A percentile compares a stretch with the other conserved stretches of the same genome.
These are phyloP conservation scores for Aquilaria malaccensis DNA, from an alignment of 345 rosid species.

Conservation along the genomic window DNA sequence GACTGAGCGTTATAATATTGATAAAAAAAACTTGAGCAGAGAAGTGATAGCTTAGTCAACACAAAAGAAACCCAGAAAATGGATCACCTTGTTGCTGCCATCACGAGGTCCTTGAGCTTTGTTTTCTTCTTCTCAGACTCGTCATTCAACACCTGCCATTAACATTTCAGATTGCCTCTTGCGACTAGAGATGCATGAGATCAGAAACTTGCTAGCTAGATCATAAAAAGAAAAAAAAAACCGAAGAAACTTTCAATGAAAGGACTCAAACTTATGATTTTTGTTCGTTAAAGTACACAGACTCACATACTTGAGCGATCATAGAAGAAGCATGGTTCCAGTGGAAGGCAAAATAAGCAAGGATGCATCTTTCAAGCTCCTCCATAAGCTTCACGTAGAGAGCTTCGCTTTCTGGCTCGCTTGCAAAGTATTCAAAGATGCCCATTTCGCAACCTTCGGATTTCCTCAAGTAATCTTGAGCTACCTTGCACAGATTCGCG, in stretches of 20 bases:
- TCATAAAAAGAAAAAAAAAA: too few relatives aligned
- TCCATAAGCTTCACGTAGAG: constrained; percentile 54
- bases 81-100: constrained; percentile 90
- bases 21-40: too few relatives aligned
- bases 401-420: constrained; percentile 47
- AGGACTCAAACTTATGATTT: not conserved
- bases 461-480: constrained; percentile 45
- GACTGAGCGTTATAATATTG: too few relatives aligned
- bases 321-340: constrained; percentile 65
- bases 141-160: constrained; percentile 44
- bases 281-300: not conserved
- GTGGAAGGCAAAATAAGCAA: constrained; percentile 77
- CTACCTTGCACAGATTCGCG: constrained; percentile 63
- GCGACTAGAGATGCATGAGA: too few relatives aligned
- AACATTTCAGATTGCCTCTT: not conserved
- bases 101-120: constrained; percentile 57
- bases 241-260: not conserved
- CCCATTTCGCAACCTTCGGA: constrained; percentile 51
- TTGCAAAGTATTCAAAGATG: constrained; percentile 41
- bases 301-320: constrained; percentile 45
- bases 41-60: too few relatives aligned
- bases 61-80: too few relatives aligned
- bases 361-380: constrained; percentile 79
- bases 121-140: constrained; percentile 43
- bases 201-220: too few relatives aligned